Evolutionary conservation across 495 filamentous ascomycete species (phyloP), one percentile per base, ranked within the genome.

Genomic region (Neurospora terricola): DNA sequence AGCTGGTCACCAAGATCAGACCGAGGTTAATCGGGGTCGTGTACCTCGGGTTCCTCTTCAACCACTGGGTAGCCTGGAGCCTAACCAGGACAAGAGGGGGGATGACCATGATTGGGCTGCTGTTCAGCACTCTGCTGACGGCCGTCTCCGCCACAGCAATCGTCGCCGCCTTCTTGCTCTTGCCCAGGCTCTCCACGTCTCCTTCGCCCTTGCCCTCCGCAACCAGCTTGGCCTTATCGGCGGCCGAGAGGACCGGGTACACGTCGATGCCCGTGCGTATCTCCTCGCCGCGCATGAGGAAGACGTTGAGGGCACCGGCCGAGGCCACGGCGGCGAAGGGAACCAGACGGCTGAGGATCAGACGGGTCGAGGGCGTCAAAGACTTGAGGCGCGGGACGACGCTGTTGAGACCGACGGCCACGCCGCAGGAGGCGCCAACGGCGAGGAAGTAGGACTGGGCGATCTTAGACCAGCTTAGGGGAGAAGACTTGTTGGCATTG

Each of bases 211-310:
- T 77, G 38, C 45, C 68, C 54, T 66, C 54, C 2, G 54, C 54
- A 18, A 66, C 27, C 1, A 66, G 27, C 54, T 84, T 84, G 62
- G 76, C 76, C 77, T 87, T 89, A 70, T 89, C 85, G 3, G 83
- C 81, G 3, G 86, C 87, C 30, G 86, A 88, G 1, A 91, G 86
- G 30, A 91, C 88, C 0, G 93, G 94, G 84, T 90, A 98, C n/a
- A 99, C 90, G 82, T 99, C 94, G 79, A 99, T 98, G 14, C 96
- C 96, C 68, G 86, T 88, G 78, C 93, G 86, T 74, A 98, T 97
- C 83, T 99, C 96, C 81, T 97, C 94, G 70, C 93, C 92, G 76
- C 96, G 92, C 96, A 99, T 99, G 73, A 99, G 86, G 84, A 97
- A 95, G 39, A 98, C 96, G 81, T 99, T 99, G 59, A 99, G 86